A percentile compares a stretch with the other conserved stretches of the same genome.
Evolutionary conservation across 345 rosid genomes (phyloP).

Genomic region (Corchorus capsularis): DNA sequence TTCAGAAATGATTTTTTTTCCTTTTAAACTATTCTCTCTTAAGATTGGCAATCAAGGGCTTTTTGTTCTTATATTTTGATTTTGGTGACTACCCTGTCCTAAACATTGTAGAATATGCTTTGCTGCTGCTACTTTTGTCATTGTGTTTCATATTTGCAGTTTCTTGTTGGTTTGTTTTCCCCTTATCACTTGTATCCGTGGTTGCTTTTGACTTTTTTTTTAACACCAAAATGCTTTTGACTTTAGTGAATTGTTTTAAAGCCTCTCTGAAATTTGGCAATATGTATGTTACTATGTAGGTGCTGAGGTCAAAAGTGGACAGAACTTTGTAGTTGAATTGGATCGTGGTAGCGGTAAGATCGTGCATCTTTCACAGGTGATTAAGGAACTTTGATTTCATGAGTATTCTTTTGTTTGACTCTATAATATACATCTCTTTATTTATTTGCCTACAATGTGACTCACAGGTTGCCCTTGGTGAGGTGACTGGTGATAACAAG

Average conservation of each 20-base stretch:
- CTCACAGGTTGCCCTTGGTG: constrained; percentile 63
- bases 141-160: background rate
- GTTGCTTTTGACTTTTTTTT: background rate
- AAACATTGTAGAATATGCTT: background rate
- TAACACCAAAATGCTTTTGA: background rate
- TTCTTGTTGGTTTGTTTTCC: background rate
- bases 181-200: background rate
- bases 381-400: background rate
- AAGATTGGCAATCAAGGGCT: background rate
- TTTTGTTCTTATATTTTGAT: background rate
- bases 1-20: background rate
- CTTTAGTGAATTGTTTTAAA: background rate
- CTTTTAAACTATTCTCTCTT: background rate
- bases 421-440: background rate
- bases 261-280: background rate
- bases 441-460: constrained; percentile 1
- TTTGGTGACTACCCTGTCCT: background rate
- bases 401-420: background rate
- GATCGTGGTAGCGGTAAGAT: constrained; percentile 25
- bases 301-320: constrained; percentile 63
- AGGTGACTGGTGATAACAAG: constrained; percentile 57
- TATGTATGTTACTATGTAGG: constrained; percentile 37
- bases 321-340: constrained; percentile 33
- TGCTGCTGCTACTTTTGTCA: background rate
- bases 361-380: constrained; percentile 71